These are phyloP conservation scores for Suillus paluster DNA, from an alignment of 768 basidiomycete genomes.

Conservation along the genomic window DNA sequence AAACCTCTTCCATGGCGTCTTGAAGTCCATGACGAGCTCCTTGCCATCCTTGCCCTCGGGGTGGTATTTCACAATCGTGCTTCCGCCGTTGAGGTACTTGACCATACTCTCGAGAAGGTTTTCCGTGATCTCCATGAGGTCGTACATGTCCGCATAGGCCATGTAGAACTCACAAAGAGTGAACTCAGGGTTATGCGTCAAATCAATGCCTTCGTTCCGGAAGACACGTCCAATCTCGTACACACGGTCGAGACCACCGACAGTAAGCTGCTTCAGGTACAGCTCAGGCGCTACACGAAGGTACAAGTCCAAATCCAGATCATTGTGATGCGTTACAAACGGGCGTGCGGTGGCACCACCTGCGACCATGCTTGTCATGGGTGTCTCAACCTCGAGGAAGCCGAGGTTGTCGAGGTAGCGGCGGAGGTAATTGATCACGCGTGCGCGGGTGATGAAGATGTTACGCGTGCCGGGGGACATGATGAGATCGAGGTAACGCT, in stretches of 20 bases:
- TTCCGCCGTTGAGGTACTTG: conserved; percentile 80
- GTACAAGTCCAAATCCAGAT: conserved; percentile 94
- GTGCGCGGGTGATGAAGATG: conserved; percentile 88
- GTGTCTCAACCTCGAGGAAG: conserved; percentile 99
- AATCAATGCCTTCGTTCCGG: conserved; percentile 97
- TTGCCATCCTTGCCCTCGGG: conserved; percentile 91
- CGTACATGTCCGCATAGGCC: conserved; percentile 99
- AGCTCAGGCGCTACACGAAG: conserved; percentile 98
- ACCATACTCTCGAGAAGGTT: conserved; percentile 88
- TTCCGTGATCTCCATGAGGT: conserved; percentile 98
- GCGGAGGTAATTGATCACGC: conserved; percentile 91
- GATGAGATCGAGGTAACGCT: conserved; percentile 98
- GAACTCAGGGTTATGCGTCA: conserved; percentile 99
- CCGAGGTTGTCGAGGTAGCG: conserved; percentile 88
- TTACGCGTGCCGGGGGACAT: conserved; percentile 88
- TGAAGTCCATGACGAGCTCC: conserved; percentile 81
- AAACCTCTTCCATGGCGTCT: conserved; percentile 96
- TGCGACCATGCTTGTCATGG: conserved; percentile 95
- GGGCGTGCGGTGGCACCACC: conserved; percentile 99
- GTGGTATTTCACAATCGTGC: conserved; percentile 82
- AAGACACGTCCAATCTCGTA: conserved; percentile 99
- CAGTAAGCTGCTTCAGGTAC: conserved; percentile 96
- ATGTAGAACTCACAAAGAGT: conserved; percentile 99
- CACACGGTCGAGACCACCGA: conserved; percentile 96
- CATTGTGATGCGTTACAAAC: conserved; percentile 98